Evolutionary conservation across 768 basidiomycete species (phyloP), one percentile per base, ranked within the genome.

Genomic region (Cantharellus anzutake): DNA sequence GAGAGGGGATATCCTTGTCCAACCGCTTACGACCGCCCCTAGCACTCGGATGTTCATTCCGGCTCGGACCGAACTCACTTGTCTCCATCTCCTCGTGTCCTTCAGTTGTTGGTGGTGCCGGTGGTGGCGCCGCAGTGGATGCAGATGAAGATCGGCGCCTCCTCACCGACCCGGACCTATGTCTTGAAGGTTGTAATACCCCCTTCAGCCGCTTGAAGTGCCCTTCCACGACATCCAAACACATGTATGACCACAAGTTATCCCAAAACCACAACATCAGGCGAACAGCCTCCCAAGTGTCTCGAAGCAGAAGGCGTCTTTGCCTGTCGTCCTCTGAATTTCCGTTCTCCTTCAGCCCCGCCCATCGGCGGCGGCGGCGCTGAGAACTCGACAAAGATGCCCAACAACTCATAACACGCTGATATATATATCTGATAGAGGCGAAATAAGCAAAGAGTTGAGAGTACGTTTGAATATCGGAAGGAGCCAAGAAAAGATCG

Each of bases 251-350:
- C 59, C 87, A 71, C 2, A 96, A 67, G 37, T 81, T 82, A 68
- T 92, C 89, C 60, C 94, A 73, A 67, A 92, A 93, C 88, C 89
- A 93, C 48, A 81, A 78, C 90, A 93, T 91, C 66, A 85, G 81
- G 66, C 88, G 73, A 4, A 91, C 83, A 39, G 84, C 78, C 1
- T 87, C 88, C 91, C 91, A 96, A 2, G 84, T 83, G 61, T 81
- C 83, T 60, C 90, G 75, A 60, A 88, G 72, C 20, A 90, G 75
- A 57, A 74, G 74, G 61, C 78, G 76, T 42, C 87, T 78, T 50
- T 81, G 76, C 42, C 80, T 71, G 14, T 37, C 52, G 64, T 88
- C 87, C 64, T 83, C 84, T 0, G 68, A 72, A 3, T 84, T 87
- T 2, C 89, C 89, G 4, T 91, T 91, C 68, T 92, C 91, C 3